Conservation (phyloP, 164 flowering plant species). For the Tinospora cordifolia region DNA sequence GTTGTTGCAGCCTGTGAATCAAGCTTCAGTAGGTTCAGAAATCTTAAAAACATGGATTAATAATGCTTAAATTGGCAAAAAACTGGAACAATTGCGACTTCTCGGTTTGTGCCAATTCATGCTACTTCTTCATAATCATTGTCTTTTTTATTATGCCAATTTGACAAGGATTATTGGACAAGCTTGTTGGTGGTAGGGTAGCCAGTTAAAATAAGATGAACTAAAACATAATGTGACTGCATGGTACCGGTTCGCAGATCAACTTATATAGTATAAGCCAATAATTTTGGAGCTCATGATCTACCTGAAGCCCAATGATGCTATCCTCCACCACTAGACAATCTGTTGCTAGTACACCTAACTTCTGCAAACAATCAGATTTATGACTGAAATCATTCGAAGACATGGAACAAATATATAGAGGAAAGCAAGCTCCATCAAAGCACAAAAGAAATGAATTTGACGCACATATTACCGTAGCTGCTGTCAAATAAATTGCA, state of each 20-base stretch:
- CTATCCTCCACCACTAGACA: constrained; percentile 96
- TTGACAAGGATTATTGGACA: no score
- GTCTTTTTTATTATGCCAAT: no score
- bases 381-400: background rate
- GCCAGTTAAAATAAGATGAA: background rate
- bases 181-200: background rate
- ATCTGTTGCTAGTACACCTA: constrained; percentile 50
- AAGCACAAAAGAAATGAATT: background rate
- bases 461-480: constrained; percentile 36
- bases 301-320: constrained; percentile 85
- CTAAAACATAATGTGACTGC: background rate
- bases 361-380: constrained; percentile 37
- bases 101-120: background rate
- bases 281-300: background rate
- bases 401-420: background rate
- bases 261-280: background rate
- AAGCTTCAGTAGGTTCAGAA: constrained; percentile 5
- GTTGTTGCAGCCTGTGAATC: constrained; percentile 68
- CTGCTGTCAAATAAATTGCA: constrained; percentile 70
- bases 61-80: background rate
- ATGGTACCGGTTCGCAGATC: background rate
- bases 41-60: background rate
- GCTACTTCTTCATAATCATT: background rate
- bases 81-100: background rate
- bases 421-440: background rate